phyloP scores from a whole-genome alignment of 139 green algal genomes.

The Haematococcus lacustris region DNA sequence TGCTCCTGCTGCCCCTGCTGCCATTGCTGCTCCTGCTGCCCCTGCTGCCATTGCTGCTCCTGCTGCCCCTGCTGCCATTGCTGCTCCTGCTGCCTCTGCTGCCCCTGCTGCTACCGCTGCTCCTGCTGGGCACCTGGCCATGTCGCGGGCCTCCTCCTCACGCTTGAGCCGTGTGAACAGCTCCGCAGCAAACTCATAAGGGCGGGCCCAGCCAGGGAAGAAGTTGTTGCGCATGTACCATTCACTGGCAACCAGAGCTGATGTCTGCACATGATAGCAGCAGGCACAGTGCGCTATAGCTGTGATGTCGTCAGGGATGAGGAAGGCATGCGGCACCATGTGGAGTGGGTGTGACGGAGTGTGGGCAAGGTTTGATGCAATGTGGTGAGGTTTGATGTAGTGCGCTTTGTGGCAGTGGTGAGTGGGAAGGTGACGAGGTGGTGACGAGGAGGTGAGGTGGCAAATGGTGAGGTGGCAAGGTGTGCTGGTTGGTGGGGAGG shows the following conservation, averaged over 20 bases:
- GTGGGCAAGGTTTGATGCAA: neutral
- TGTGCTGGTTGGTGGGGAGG: no score
- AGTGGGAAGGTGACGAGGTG: no score
- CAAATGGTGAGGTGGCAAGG: no score
- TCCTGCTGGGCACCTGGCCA: slow-evolving; percentile 11
- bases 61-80: no score
- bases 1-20: no score
- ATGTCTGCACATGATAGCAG: slow-evolving; percentile 21
- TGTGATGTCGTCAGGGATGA: neutral
- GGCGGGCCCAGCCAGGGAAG: slow-evolving; percentile 66
- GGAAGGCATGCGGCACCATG: neutral
- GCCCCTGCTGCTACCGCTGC: no score
- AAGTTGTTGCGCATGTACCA: slow-evolving; percentile 78
- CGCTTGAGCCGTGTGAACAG: slow-evolving; percentile 43
- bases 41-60: no score
- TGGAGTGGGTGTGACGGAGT: neutral
- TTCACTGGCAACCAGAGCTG: slow-evolving; percentile 61
- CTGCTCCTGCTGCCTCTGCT: no score
- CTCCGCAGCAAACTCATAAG: slow-evolving; percentile 63
- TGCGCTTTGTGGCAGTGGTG: neutral
- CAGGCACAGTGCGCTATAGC: neutral
- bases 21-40: no score
- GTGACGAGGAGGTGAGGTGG: no score
- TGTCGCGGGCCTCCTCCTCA: slow-evolving; percentile 56
- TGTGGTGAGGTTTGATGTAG: neutral